Evolutionary conservation across 495 filamentous ascomycete genomes (phyloP).

Genomic region (Aspergillus bertholletiae): DNA sequence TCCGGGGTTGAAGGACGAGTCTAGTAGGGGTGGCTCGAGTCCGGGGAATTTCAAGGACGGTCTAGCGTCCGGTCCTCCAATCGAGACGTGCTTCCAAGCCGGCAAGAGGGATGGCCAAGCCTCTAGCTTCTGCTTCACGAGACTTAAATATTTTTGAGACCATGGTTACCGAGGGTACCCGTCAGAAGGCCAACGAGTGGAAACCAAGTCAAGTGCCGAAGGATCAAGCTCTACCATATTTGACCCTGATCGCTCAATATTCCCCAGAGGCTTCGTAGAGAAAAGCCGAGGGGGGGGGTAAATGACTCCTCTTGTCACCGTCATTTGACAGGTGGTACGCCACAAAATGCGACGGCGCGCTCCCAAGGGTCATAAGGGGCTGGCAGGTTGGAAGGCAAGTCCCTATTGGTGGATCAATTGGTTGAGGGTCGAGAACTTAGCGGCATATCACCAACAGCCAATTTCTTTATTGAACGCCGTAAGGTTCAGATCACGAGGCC

Average conservation of each 20-base stretch:
- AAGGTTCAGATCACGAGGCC: background rate
- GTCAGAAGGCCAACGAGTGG: background rate
- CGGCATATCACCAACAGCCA: background rate
- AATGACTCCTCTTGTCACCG: background rate
- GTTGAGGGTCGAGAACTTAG: background rate
- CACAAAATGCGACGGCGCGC: background rate
- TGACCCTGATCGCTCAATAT: background rate
- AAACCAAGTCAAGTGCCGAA: background rate
- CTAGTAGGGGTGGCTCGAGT: conserved; percentile 4
- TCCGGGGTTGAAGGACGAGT: conserved; percentile 2
- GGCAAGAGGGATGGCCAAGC: conserved; percentile 9
- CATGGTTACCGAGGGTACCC: background rate
- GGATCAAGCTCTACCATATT: background rate
- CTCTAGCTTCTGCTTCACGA: conserved; percentile 8
- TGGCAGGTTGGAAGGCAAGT: background rate
- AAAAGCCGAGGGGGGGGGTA: background rate
- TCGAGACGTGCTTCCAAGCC: background rate
- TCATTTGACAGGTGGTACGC: conserved; percentile 1
- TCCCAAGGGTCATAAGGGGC: background rate
- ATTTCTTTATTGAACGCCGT: background rate
- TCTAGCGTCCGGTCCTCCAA: conserved; percentile 7
- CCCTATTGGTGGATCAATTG: background rate
- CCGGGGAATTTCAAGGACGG: conserved; percentile 7
- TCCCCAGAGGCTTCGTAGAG: background rate
- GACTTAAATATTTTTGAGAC: background rate